Base-by-base conservation (phyloP, 1,284 basidiomycete genomes). In the Mycosarcoma mackinlayi region DNA sequence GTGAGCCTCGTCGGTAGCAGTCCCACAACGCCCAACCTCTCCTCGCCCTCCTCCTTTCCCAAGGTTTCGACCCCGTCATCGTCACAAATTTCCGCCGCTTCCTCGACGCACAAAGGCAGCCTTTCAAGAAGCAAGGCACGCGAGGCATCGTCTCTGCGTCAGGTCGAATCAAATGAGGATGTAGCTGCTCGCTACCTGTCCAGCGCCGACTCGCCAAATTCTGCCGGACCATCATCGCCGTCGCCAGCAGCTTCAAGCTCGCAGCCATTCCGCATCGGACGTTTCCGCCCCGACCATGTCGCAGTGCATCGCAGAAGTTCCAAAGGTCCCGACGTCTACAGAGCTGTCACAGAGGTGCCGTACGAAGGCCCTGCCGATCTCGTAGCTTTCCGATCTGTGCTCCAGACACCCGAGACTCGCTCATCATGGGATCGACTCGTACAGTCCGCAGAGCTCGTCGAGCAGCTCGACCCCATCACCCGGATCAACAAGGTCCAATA, bases 401-500 rank as follows among this genome's bases (percentile, higher is more conserved):
- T 98, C 30, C 86, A 88, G 1, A 94, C 93, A 0, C 91, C 92
- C 1, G 92, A 96, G 82, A 86, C 94, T 18, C 85, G 92, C 10
- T 38, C 64, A 6, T 44, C 54, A 83, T 85, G 94, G 94, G 94
- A 98, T 81, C 90, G 91, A 14, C 90, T 94, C 56, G 94, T 97
- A 9, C 92, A 96, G 73, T 88, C 89, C 38, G 89, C 92, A 1
- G 89, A 90, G 73, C 84, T 93, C 16, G 84, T 98, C 39, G 94
- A 97, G 83, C 86, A 93, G 84, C 88, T 95, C 57, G 94, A 95
- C 80, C 89, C 89, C 25, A 87, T 88, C 60, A 95, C 93, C 4
- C 86, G 92, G 62, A 90, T 98, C 75, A 87, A 88, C 48, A 93
- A 91, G 85, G 94, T 93, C 0, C 91, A 93, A 75, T 98, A 92